A percentile compares a stretch with the other conserved stretches of the same genome.
Evolutionary conservation across 768 basidiomycete genomes (phyloP).

Genomic region (Boletus edulis): DNA sequence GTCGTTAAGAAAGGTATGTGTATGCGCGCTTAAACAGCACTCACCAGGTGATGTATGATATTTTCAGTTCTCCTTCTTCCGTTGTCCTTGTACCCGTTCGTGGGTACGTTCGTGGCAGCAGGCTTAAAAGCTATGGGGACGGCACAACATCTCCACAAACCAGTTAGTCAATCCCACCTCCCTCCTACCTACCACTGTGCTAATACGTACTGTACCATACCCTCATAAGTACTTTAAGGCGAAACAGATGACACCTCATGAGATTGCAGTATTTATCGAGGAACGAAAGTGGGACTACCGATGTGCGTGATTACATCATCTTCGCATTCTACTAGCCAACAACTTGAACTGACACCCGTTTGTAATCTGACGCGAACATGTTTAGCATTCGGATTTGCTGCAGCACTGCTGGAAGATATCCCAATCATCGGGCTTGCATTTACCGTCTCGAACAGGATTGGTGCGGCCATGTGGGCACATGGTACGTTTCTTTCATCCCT

Average conservation of each 20-base stretch:
- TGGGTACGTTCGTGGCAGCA: conserved; percentile 61
- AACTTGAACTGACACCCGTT: neutral
- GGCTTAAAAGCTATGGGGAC: conserved; percentile 68
- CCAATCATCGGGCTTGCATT: conserved; percentile 83
- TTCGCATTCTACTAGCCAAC: neutral
- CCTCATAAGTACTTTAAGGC: conserved; percentile 69
- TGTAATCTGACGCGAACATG: neutral
- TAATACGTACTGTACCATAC: neutral
- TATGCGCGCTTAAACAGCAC: neutral
- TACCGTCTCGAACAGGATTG: conserved; percentile 82
- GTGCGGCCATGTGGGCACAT: conserved; percentile 93
- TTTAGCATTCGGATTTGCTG: conserved; percentile 80
- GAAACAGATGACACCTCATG: conserved; percentile 75
- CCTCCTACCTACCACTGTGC: neutral
- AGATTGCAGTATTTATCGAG: conserved; percentile 76
- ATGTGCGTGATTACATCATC: conserved; percentile 38
- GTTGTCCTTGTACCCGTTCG: conserved; percentile 63
- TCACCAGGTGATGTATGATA: neutral
- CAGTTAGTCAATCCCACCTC: conserved; percentile 40
- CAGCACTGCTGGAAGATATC: conserved; percentile 76
- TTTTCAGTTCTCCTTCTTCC: conserved; percentile 56
- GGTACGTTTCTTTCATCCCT: conserved; percentile 39
- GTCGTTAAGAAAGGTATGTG: conserved; percentile 24
- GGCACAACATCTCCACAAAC: conserved; percentile 62
- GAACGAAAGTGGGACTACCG: conserved; percentile 91